These are phyloP conservation scores for Tritrichomonas foetus DNA, from an alignment of 208 protist genomes.

Conservation along the genomic window DNA sequence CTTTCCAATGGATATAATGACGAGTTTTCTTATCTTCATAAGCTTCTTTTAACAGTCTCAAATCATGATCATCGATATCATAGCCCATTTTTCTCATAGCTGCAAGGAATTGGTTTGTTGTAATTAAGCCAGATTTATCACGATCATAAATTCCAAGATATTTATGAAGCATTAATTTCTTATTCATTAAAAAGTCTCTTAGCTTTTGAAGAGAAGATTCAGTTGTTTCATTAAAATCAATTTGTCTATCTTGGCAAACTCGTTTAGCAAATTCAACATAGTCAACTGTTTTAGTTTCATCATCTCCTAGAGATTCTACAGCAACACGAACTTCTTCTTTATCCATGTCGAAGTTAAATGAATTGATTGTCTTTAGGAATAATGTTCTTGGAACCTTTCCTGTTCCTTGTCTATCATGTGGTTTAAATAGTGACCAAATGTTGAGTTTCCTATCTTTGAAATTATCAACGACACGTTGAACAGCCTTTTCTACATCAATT, in stretches of 20 bases:
- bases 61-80: background rate
- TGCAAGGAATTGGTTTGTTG: background rate
- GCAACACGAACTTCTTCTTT: background rate
- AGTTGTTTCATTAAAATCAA: conserved; percentile 11
- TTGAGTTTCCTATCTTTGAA: background rate
- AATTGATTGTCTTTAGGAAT: background rate
- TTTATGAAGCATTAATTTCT: background rate
- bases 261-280: background rate
- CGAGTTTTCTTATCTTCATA: background rate
- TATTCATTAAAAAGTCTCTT: background rate
- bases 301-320: background rate
- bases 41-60: background rate
- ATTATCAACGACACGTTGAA: background rate
- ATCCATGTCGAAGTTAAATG: background rate
- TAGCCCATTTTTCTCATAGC: background rate
- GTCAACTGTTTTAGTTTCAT: background rate
- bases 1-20: background rate
- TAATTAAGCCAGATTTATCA: background rate
- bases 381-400: background rate
- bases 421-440: background rate
- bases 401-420: background rate
- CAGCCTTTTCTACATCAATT: background rate
- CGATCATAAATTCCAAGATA: background rate
- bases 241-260: background rate
- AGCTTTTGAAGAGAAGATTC: background rate